phyloP scores from a whole-genome alignment of 345 rosid species.

The Firmiana major region DNA sequence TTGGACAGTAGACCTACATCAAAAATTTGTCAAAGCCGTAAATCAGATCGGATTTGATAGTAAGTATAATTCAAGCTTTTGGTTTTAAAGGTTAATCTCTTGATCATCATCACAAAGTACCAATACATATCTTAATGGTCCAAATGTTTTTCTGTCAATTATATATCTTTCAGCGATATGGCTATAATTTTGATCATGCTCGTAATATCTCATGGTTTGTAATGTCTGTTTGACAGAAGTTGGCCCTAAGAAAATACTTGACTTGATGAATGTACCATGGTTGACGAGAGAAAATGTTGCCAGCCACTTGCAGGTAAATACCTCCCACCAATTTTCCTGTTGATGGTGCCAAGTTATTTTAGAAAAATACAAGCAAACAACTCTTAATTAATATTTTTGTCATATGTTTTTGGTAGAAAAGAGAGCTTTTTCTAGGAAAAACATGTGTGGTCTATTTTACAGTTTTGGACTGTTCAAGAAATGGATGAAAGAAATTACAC shows the following conservation, averaged over 20 bases:
- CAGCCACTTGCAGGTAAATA: constrained; percentile 85
- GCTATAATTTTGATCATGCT: constrained; percentile 22
- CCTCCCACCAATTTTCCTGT: not conserved
- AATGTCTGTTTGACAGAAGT: constrained; percentile 69
- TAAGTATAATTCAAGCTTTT: constrained; percentile 38
- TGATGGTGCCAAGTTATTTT: not conserved
- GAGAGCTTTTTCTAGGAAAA: not conserved
- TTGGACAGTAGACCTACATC: constrained; percentile 91
- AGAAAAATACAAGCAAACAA: not conserved
- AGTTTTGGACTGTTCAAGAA: not conserved
- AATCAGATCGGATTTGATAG: constrained; percentile 91
- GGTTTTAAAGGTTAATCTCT: constrained; percentile 3
- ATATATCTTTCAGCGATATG: constrained; percentile 22
- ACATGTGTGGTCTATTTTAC: not conserved
- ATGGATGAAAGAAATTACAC: not conserved
- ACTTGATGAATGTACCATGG: constrained; percentile 96
- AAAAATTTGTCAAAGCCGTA: constrained; percentile 94
- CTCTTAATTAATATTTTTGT: not conserved
- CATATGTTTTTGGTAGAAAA: not conserved
- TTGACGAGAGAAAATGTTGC: constrained; percentile 94
- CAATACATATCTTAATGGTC: no score
- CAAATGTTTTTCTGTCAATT: not conserved
- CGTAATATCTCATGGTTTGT: constrained; percentile 26
- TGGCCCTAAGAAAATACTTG: constrained; percentile 94
- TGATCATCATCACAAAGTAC: not conserved